These are phyloP conservation scores for Eucalyptus brandiana DNA, from an alignment of 345 rosid genomes.

Conservation along the genomic window DNA sequence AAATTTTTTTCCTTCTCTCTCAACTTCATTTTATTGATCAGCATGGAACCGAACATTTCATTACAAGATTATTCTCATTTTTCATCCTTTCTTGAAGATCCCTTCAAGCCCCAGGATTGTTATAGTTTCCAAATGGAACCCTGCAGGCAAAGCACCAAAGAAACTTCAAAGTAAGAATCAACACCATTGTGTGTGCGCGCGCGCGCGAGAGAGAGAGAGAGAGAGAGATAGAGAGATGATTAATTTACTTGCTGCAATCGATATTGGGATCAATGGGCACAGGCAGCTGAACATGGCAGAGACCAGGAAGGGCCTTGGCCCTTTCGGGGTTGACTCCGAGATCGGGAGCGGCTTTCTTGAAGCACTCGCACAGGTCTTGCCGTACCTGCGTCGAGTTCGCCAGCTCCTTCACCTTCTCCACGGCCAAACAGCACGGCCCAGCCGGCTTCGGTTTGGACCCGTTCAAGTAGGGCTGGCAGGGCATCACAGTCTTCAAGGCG, in stretches of 20 bases:
- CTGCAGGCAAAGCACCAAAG: background rate
- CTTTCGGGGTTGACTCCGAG: background rate
- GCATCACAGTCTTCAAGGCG: background rate
- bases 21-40: background rate
- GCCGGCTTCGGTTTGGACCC: background rate
- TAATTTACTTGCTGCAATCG: slow-evolving; percentile 9
- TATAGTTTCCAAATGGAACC: background rate
- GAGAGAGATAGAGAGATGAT: background rate
- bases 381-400: background rate
- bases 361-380: slow-evolving; percentile 1
- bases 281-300: background rate
- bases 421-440: background rate
- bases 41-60: background rate
- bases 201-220: background rate
- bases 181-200: background rate
- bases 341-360: background rate
- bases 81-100: background rate
- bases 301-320: slow-evolving; percentile 2
- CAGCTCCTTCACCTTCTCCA: background rate
- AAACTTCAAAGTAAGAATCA: background rate
- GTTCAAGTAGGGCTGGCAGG: background rate
- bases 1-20: background rate
- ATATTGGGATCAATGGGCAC: slow-evolving; percentile 7
- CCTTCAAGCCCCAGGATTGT: background rate
- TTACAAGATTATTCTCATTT: background rate